Percentiles rank a stretch among this genome's conserved stretches.
These are phyloP conservation scores for Globisporangium splendens DNA, from an alignment of 352 stramenopile species.

Conservation along the genomic window DNA sequence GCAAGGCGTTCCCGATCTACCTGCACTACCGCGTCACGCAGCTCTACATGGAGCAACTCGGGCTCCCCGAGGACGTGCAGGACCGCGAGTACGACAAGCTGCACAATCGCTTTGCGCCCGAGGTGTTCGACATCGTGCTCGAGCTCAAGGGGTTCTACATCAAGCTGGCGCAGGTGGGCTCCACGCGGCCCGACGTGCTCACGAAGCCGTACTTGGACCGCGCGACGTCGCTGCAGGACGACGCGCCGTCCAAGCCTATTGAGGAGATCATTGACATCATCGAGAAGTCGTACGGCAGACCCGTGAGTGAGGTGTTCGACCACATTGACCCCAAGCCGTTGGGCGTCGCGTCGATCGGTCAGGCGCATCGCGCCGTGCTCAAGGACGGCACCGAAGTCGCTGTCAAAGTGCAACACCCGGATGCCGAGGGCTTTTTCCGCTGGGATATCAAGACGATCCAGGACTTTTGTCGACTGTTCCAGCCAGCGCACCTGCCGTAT, in stretches of 20 bases:
- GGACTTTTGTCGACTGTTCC: conserved; percentile 93
- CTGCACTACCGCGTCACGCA: conserved; percentile 75
- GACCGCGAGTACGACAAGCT: conserved; percentile 68
- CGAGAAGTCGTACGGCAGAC: conserved; percentile 62
- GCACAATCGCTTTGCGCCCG: conserved; percentile 70
- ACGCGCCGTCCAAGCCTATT: conserved; percentile 71
- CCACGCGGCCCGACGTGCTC: conserved; percentile 76
- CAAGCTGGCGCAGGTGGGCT: conserved; percentile 81
- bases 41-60: conserved; percentile 62
- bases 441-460: conserved; percentile 97
- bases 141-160: conserved; percentile 88
- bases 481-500: conserved; percentile 92
- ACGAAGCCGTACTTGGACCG: conserved; percentile 77
- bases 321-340: conserved; percentile 68
- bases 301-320: conserved; percentile 48
- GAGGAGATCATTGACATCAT: conserved; percentile 77
- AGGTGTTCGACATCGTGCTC: conserved; percentile 80
- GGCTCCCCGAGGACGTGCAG: conserved; percentile 48
- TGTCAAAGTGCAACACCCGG: conserved; percentile 92
- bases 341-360: conserved; percentile 78
- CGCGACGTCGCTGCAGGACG: conserved; percentile 71
- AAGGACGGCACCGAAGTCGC: conserved; percentile 71
- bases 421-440: conserved; percentile 92
- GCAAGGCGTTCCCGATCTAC: conserved; percentile 86
- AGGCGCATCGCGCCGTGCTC: conserved; percentile 76